Evolutionary conservation across 2,329 filamentous ascomycete species (phyloP).

Genomic region (Alternaria panax): DNA sequence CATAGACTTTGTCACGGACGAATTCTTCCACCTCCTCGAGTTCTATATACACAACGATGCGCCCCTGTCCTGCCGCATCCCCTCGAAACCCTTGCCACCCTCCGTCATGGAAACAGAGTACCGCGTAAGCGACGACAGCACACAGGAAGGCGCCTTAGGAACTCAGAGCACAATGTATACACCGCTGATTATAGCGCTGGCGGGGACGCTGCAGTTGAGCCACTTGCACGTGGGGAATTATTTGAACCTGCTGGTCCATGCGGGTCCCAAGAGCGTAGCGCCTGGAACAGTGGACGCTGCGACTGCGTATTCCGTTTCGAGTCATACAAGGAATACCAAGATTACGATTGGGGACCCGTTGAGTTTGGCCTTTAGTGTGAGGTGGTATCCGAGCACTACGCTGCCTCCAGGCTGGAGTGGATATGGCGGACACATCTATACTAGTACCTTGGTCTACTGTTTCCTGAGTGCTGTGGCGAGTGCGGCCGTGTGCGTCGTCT

Average conservation of each 20-base stretch:
- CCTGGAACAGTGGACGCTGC: slow-evolving; percentile 84
- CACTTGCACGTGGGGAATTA: slow-evolving; percentile 87
- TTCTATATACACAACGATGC: slow-evolving; percentile 99
- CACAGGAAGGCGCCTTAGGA: slow-evolving; percentile 47
- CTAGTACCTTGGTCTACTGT: slow-evolving; percentile 59
- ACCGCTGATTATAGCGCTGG: slow-evolving; percentile 85
- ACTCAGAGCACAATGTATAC: slow-evolving; percentile 63
- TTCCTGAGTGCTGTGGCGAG: slow-evolving; percentile 56
- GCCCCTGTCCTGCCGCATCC: slow-evolving; percentile 88
- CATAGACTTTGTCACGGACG: slow-evolving; percentile 76
- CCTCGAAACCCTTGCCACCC: slow-evolving; percentile 70
- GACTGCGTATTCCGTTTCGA: slow-evolving; percentile 83
- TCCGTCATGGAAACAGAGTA: slow-evolving; percentile 44
- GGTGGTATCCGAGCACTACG: slow-evolving; percentile 82
- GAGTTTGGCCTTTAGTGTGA: slow-evolving; percentile 77
- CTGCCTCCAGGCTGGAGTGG: slow-evolving; percentile 67
- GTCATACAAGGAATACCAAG: slow-evolving; percentile 63
- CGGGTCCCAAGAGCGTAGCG: slow-evolving; percentile 61
- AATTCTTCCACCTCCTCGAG: slow-evolving; percentile 86
- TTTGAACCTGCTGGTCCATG: slow-evolving; percentile 85
- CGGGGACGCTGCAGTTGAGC: slow-evolving; percentile 85
- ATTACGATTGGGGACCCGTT: slow-evolving; percentile 88
- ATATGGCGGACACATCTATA: slow-evolving; percentile 60
- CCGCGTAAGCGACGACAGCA: slow-evolving; percentile 49
- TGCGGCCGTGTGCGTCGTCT: slow-evolving; percentile 61